Evolutionary conservation across 805 yeast species (phyloP), one percentile per base, ranked within the genome.

Genomic region (Brettanomyces bruxellensis): DNA sequence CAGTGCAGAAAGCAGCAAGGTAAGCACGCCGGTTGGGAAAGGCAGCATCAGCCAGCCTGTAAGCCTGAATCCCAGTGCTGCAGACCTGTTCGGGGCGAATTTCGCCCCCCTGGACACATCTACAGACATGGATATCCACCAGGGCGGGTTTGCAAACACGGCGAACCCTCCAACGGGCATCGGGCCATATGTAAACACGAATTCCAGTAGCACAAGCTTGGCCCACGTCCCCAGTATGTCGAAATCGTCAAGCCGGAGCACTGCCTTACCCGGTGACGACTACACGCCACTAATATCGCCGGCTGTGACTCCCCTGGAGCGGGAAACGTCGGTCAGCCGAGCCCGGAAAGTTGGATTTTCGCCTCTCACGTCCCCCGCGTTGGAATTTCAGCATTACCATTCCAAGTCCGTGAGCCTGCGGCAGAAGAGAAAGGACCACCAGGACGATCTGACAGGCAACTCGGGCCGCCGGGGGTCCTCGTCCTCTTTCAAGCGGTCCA

Each of bases 251-350:
- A 34, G 40, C 39, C n/a, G 46, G 41, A 5, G 45, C 13, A 45
- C 57, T 30, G 70, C 77, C 2, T 64, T 79, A 40, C 79, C 83
- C 1, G 82, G 78, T 49, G 77, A 76, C 43, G 76, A 76, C 4
- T 85, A 82, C 62, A 85, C 93, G 1, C 93, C 95, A 0, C 68
- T 85, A 49, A 76, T 82, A 1, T 82, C 90, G 2, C 95, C 95
- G 0, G 81, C 85, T 8, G 83, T 79, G 13, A 78, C 88, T 3
- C 88, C 88, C 1, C 55, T 73, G 55, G 87, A 74, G 22, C 50
- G 49, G 39, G 39, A 51, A n/a, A 8, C 53, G 50, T 5, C 54
- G 45, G 23, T 42, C 23, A 37, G 46, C 8, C 34, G 9, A 9
- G 38, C 36, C 12, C 55, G 51, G 38, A 52, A 56, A 45, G 47